These are phyloP conservation scores for Ustilago loliicola DNA, from an alignment of 1,284 basidiomycete species.

Conservation along the genomic window DNA sequence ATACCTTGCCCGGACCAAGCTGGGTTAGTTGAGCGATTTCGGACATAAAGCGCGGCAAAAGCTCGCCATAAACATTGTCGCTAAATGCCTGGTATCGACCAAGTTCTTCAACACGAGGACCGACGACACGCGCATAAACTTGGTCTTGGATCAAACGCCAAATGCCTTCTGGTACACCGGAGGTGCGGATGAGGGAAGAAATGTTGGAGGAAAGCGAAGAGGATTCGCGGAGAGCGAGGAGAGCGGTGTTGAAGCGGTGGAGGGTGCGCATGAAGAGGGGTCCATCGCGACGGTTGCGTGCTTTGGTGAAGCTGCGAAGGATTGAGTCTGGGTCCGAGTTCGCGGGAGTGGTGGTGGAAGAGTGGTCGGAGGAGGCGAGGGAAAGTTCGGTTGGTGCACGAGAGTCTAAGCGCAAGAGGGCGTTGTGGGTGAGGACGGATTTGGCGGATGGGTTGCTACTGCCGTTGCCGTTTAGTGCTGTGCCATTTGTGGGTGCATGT, in stretches of 20 bases:
- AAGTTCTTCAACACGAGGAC: conserved; percentile 73
- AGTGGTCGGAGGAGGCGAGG: conserved; percentile 14
- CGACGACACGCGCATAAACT: conserved; percentile 74
- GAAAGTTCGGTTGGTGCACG: conserved; percentile 33
- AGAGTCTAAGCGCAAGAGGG: conserved; percentile 25
- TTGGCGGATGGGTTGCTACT: conserved; percentile 9
- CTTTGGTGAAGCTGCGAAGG: conserved; percentile 73
- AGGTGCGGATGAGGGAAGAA: conserved; percentile 50
- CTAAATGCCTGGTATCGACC: conserved; percentile 72
- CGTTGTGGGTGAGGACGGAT: conserved; percentile 28
- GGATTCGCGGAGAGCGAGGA: conserved; percentile 70
- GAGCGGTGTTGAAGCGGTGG: conserved; percentile 73
- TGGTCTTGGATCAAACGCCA: conserved; percentile 74
- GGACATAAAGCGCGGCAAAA: conserved; percentile 71
- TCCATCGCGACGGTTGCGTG: conserved; percentile 73
- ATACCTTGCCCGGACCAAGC: conserved; percentile 68
- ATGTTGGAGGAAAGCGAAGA: conserved; percentile 70
- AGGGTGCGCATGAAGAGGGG: conserved; percentile 73
- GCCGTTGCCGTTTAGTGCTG: background rate
- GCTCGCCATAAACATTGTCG: conserved; percentile 71
- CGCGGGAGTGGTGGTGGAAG: conserved; percentile 12
- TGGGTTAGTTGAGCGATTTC: conserved; percentile 70
- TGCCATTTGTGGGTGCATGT: conserved; percentile 5
- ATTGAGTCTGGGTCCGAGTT: conserved; percentile 70
- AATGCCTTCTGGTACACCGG: conserved; percentile 68